These are phyloP conservation scores for Candida ascalaphidarum DNA, from an alignment of 805 yeast species.

Conservation along the genomic window DNA sequence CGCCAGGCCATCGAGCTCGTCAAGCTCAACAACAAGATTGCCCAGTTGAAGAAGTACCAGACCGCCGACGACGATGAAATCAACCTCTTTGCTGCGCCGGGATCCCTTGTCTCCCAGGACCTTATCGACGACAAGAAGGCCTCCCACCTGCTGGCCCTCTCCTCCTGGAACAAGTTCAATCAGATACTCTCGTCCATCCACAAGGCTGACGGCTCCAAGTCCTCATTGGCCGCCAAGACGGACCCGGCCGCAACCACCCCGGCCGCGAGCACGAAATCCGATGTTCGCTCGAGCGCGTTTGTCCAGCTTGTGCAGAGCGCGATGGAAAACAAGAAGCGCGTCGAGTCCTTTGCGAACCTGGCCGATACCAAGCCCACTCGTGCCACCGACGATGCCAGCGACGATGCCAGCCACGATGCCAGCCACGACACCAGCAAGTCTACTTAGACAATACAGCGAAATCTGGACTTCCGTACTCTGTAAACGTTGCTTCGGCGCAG, in stretches of 20 bases:
- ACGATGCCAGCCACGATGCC: too few species aligned
- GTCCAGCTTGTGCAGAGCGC: slow-evolving; percentile 68
- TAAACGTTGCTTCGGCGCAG: too few species aligned
- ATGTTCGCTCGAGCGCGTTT: slow-evolving; percentile 46
- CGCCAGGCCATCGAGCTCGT: slow-evolving; percentile 82
- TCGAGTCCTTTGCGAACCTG: slow-evolving; percentile 3
- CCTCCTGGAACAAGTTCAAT: slow-evolving; percentile 20
- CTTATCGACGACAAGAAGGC: slow-evolving; percentile 2
- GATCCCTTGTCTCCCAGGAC: slow-evolving; percentile 8
- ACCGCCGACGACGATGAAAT: slow-evolving; percentile 50
- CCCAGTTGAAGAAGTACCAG: slow-evolving; percentile 56
- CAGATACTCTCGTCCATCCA: slow-evolving; percentile 13
- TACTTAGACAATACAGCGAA: too few species aligned
- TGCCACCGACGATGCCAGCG: too few species aligned
- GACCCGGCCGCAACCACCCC: slow-evolving; percentile 4
- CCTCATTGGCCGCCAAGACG: slow-evolving; percentile 11
- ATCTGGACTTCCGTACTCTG: too few species aligned
- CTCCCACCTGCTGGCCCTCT: slow-evolving; percentile 6
- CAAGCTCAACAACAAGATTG: slow-evolving; percentile 69
- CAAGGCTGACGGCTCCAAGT: slow-evolving; percentile 9
- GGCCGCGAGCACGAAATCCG: slow-evolving; percentile 16
- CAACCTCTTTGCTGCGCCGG: slow-evolving; percentile 29
- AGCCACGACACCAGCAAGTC: too few species aligned
- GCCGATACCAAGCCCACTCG: too few species aligned
- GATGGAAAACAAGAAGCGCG: slow-evolving; percentile 47